A percentile compares a stretch with the other conserved stretches of the same genome.
phyloP scores from a whole-genome alignment of 345 rosid species.

The Eucalyptus cloeziana region DNA sequence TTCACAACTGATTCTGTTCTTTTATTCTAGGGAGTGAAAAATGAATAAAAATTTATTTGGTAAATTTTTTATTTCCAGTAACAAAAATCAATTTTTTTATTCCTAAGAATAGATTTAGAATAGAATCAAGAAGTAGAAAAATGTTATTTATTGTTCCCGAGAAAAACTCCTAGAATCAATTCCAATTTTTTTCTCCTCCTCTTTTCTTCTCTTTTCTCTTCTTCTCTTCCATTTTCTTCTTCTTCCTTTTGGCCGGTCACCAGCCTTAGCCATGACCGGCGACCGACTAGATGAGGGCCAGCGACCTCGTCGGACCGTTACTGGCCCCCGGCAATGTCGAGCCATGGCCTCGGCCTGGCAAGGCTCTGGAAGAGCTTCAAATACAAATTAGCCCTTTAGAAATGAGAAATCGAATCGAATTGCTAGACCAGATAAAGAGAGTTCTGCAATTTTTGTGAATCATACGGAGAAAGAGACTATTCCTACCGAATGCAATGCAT shows the following conservation, averaged over 20 bases:
- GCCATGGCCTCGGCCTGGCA: fast-evolving
- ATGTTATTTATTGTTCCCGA: no score
- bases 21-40: fast-evolving
- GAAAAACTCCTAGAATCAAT: no score
- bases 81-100: no score
- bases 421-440: neutral
- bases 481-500: neutral
- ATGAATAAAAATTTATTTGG: no score
- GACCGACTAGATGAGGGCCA: fast-evolving
- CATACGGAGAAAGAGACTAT: neutral
- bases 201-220: no score
- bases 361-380: no score
- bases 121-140: no score
- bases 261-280: fast-evolving
- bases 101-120: no score
- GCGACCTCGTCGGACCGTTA: fast-evolving
- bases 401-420: neutral
- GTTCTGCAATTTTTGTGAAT: neutral
- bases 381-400: neutral
- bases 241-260: no score
- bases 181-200: no score
- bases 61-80: fast-evolving
- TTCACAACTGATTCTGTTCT: fast-evolving
- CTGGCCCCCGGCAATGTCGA: fast-evolving
- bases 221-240: no score